These are phyloP conservation scores for Monilinia aucupariae DNA, from an alignment of 2,329 filamentous ascomycete species.

Conservation along the genomic window DNA sequence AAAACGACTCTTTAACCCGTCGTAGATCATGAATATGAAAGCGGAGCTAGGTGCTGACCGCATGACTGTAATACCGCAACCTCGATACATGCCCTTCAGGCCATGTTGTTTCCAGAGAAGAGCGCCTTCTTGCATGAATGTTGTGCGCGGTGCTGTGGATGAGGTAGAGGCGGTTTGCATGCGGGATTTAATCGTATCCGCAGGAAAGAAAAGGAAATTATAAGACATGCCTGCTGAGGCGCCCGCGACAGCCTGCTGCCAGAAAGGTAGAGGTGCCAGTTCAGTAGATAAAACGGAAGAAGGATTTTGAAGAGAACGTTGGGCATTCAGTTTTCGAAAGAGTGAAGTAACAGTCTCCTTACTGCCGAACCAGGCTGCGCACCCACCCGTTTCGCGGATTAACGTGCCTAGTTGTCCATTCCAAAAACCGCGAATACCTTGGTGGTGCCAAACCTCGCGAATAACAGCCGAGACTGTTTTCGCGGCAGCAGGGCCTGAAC, in stretches of 20 bases:
- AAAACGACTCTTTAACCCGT: constrained; percentile 62
- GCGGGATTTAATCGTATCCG: constrained; percentile 93
- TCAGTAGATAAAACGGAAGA: constrained; percentile 20
- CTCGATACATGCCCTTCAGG: constrained; percentile 79
- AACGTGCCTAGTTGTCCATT: constrained; percentile 89
- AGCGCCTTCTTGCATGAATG: constrained; percentile 67
- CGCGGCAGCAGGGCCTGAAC: constrained; percentile 41
- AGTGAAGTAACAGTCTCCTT: constrained; percentile 69
- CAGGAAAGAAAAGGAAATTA: constrained; percentile 96
- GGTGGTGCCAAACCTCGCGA: constrained; percentile 70
- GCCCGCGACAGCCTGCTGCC: constrained; percentile 83
- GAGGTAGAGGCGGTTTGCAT: constrained; percentile 81
- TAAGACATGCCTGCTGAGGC: constrained; percentile 87
- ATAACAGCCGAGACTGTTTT: constrained; percentile 68
- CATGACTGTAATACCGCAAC: constrained; percentile 87
- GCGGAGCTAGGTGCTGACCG: constrained; percentile 92
- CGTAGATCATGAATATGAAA: constrained; percentile 94
- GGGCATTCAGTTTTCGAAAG: constrained; percentile 41
- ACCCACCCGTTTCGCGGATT: constrained; percentile 88
- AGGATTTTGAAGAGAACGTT: constrained; percentile 26
- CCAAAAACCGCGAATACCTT: constrained; percentile 87
- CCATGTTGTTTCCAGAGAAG: constrained; percentile 79
- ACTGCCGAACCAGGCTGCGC: constrained; percentile 89
- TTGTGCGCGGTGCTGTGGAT: constrained; percentile 44
- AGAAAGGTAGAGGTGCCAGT: constrained; percentile 61